A percentile compares a stretch with the other conserved stretches of the same genome.
Evolutionary conservation across 2,329 filamentous ascomycete species (phyloP).

Genomic region (Colletotrichum theobromicola): DNA sequence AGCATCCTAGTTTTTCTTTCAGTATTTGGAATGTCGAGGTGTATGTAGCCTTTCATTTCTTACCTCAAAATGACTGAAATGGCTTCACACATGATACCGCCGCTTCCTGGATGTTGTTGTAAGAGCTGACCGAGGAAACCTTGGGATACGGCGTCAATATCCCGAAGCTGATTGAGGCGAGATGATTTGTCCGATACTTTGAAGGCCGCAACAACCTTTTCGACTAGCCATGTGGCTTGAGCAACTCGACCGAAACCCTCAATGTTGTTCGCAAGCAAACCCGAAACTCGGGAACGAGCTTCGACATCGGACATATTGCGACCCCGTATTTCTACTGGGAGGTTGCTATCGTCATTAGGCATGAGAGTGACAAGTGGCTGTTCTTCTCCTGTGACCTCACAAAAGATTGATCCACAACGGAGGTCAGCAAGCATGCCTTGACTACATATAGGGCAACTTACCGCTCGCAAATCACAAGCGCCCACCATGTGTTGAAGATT

Average conservation of each 20-base stretch:
- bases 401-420: background rate
- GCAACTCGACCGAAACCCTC: background rate
- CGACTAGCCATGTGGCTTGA: background rate
- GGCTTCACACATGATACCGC: background rate
- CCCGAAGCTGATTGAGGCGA: background rate
- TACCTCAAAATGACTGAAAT: background rate
- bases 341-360: background rate
- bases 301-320: background rate
- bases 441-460: background rate
- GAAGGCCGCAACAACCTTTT: background rate
- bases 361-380: background rate
- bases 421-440: background rate
- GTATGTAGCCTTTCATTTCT: background rate
- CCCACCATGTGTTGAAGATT: background rate
- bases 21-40: background rate
- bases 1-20: background rate
- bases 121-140: background rate
- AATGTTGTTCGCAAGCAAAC: background rate
- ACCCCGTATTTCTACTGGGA: background rate
- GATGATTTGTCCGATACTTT: background rate
- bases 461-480: background rate
- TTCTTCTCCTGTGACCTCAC: background rate
- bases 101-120: background rate
- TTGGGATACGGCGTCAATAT: background rate
- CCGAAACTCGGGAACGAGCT: background rate